A percentile compares a stretch with the other conserved stretches of the same genome.
Conservation (phyloP, 257 asterid species). For the Capsicum baccatum region DNA sequence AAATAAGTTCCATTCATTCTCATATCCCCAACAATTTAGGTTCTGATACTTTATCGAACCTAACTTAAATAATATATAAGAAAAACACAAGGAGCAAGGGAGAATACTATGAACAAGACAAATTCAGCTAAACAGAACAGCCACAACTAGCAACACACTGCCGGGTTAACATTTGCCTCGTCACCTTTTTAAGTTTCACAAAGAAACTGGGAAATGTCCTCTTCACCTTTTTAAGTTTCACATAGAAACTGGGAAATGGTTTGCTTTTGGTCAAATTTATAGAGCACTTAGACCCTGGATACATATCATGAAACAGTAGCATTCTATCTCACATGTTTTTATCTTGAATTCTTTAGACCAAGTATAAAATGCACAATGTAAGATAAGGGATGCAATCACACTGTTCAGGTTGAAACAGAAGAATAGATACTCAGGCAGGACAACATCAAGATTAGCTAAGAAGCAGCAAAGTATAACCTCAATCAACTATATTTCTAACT, state of each 20-base stretch:
- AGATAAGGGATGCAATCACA: neutral
- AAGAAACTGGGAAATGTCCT: neutral
- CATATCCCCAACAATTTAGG: neutral
- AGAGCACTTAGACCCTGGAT: neutral
- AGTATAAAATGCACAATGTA: neutral
- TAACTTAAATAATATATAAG: neutral
- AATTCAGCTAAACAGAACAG: neutral
- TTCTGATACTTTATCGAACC: neutral
- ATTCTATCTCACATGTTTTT: neutral
- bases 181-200: neutral
- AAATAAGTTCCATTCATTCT: neutral
- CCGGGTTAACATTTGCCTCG: neutral
- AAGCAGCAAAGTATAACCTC: conserved; percentile 1
- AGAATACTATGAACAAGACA: conserved; percentile 14
- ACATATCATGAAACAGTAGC: conserved; percentile 14
- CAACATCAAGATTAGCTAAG: neutral
- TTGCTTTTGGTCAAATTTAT: no score
- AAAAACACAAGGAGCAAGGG: neutral
- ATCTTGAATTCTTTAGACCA: conserved; percentile 10
- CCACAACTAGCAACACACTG: neutral
- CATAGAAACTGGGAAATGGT: no score
- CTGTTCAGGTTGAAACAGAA: neutral
- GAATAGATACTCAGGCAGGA: neutral
- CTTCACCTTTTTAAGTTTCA: neutral
- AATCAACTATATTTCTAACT: conserved; percentile 2